phyloP scores from a whole-genome alignment of 2,329 filamentous ascomycete species.

The Colletotrichum simmondsii region DNA sequence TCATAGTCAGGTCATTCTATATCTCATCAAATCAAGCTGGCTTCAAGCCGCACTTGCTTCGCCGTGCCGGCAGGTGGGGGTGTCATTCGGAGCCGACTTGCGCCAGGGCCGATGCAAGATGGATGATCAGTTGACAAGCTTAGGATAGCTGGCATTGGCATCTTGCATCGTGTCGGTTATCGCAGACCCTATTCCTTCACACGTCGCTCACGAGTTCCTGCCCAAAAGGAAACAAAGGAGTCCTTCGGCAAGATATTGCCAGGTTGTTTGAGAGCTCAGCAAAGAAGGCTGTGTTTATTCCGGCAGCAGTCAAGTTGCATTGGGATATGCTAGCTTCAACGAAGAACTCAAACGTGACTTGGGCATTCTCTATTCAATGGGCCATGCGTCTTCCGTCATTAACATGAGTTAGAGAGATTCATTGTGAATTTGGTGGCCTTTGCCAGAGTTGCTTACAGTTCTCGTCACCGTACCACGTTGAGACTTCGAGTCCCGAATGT shows the following conservation, averaged over 20 bases:
- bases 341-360: too few relatives aligned
- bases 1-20: not conserved
- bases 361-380: too few relatives aligned
- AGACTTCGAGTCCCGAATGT: not conserved
- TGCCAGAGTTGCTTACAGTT: not conserved
- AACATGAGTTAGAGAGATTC: too few relatives aligned
- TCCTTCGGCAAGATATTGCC: not conserved
- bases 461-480: not conserved
- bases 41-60: not conserved
- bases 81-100: not conserved
- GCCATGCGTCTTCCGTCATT: too few relatives aligned
- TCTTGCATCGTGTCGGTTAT: not conserved
- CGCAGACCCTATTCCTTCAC: not conserved
- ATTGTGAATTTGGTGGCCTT: not conserved
- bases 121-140: not conserved
- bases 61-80: not conserved
- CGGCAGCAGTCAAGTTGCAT: not conserved
- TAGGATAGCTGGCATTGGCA: not conserved
- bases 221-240: not conserved
- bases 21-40: not conserved
- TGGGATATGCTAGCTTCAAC: not conserved
- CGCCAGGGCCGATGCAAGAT: not conserved
- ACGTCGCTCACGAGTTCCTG: not conserved
- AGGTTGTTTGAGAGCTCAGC: not conserved
- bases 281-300: not conserved